Percentiles rank a stretch among this genome's conserved stretches.
These are phyloP conservation scores for Aegilops sharonensis DNA, from an alignment of 176 grass and related monocot genomes.

Conservation along the genomic window DNA sequence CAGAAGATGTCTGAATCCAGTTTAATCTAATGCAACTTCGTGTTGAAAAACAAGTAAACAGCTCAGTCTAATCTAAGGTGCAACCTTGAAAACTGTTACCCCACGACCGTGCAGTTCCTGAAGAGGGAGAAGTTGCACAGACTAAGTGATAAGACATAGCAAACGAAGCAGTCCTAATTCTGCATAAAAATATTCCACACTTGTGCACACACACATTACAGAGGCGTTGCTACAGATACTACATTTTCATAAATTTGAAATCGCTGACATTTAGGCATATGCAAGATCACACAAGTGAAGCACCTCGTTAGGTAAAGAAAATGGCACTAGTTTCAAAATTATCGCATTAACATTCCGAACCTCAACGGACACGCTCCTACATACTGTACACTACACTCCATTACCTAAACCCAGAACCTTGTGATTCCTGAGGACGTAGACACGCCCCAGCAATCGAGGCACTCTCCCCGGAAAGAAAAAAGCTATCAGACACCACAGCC, in stretches of 20 bases:
- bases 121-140: background rate
- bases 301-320: background rate
- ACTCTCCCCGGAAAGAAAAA: background rate
- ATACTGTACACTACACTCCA: no score
- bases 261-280: background rate
- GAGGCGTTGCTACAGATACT: background rate
- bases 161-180: background rate
- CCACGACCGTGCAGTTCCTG: background rate
- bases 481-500: background rate
- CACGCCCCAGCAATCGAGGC: background rate
- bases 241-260: slow-evolving; percentile 24
- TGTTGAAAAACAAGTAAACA: background rate
- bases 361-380: no score
- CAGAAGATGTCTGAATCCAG: background rate
- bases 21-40: background rate
- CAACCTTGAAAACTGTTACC: background rate
- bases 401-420: background rate
- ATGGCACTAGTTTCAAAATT: background rate
- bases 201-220: background rate
- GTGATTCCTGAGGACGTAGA: background rate
- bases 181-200: background rate
- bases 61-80: background rate
- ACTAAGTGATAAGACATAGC: background rate
- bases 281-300: background rate
- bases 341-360: background rate